A percentile compares a stretch with the other conserved stretches of the same genome.
These are phyloP conservation scores for Metarhizium robertsii DNA, from an alignment of 2,329 filamentous ascomycete genomes.

Conservation along the genomic window DNA sequence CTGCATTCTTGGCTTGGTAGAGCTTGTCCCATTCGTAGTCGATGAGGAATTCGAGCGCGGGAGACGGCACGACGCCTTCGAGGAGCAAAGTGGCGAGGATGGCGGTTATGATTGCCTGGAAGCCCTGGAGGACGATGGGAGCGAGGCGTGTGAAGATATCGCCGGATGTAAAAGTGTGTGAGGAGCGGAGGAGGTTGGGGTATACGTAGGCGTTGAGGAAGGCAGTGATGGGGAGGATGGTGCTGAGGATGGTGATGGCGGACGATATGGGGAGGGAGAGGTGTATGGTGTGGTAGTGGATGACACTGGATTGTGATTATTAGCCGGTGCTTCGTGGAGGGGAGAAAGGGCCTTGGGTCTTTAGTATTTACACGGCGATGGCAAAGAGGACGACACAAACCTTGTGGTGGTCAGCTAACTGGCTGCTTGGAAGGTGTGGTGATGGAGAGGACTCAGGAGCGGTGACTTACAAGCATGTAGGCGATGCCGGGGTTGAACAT, in stretches of 20 bases:
- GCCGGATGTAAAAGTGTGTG: constrained; percentile 13
- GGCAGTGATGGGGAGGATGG: constrained; percentile 30
- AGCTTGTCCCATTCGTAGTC: constrained; percentile 45
- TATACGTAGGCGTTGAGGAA: constrained; percentile 27
- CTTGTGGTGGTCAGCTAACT: constrained; percentile 9
- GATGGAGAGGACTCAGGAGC: neutral
- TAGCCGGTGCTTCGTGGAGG: neutral
- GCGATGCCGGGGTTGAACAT: constrained; percentile 18
- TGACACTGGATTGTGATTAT: constrained; percentile 20
- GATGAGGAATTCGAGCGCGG: constrained; percentile 40
- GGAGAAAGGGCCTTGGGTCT: neutral
- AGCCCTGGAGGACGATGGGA: constrained; percentile 27
- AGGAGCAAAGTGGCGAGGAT: constrained; percentile 36
- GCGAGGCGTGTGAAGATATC: constrained; percentile 13
- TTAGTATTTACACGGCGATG: constrained; percentile 19
- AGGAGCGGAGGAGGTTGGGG: constrained; percentile 19
- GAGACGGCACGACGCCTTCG: constrained; percentile 23
- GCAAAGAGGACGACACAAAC: constrained; percentile 19
- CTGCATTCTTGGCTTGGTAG: constrained; percentile 39
- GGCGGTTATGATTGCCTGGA: constrained; percentile 32
- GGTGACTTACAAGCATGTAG: constrained; percentile 20
- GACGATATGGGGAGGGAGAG: constrained; percentile 32
- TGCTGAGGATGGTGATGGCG: constrained; percentile 24
- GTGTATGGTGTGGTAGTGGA: constrained; percentile 26
- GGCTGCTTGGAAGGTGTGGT: neutral